These are phyloP conservation scores for Psilocybe cubensis DNA, from an alignment of 768 basidiomycete genomes.

Conservation along the genomic window DNA sequence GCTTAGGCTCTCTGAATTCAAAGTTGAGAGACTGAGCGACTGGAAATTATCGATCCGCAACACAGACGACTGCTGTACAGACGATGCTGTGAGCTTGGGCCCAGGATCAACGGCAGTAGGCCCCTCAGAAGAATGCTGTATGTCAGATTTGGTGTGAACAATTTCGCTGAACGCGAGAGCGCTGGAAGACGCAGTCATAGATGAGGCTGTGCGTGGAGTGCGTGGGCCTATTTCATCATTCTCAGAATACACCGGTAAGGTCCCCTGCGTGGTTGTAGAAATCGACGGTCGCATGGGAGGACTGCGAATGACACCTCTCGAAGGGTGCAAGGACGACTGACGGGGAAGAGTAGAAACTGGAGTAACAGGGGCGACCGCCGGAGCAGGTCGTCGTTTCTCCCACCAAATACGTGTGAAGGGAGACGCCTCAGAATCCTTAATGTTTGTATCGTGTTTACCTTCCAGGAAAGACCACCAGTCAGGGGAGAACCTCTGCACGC, in stretches of 20 bases:
- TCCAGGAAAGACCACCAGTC: conserved; percentile 2
- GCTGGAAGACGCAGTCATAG: background rate
- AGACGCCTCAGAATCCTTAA: background rate
- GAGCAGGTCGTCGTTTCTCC: background rate
- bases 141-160: no score
- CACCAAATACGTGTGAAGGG: background rate
- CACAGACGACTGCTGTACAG: background rate
- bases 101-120: no score
- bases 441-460: background rate
- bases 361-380: background rate
- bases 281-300: background rate
- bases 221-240: background rate
- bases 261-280: background rate
- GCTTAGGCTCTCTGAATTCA: no score
- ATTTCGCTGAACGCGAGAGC: background rate
- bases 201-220: background rate
- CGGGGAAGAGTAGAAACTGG: background rate
- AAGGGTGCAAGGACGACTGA: background rate
- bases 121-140: no score
- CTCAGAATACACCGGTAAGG: background rate
- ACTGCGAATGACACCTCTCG: background rate
- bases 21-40: background rate
- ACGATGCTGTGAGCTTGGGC: background rate
- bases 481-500: background rate
- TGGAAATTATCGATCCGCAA: background rate